Evolutionary conservation across 139 green algal species (phyloP).

Genomic region (Chlorella vulgaris): DNA sequence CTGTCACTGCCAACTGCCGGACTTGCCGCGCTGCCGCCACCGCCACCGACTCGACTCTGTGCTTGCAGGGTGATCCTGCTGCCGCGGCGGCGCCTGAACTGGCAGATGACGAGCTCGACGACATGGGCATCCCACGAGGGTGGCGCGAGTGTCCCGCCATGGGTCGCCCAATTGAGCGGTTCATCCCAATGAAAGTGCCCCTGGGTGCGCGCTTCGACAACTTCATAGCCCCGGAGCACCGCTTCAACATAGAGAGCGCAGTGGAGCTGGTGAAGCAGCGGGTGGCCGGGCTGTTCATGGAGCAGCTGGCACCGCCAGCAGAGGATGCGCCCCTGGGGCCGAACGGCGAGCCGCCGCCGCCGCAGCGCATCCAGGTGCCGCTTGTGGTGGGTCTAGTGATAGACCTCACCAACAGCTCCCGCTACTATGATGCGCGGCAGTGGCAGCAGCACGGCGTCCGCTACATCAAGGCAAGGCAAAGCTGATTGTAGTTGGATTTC

Average conservation of each 20-base stretch:
- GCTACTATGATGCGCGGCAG: conserved; percentile 87
- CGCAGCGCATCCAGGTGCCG: not conserved
- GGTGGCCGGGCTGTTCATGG: not conserved
- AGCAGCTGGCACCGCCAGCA: not conserved
- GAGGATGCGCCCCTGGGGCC: not conserved
- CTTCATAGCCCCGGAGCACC: conserved; percentile 13
- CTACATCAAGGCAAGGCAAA: conserved; percentile 59
- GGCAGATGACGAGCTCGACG: conserved; percentile 45
- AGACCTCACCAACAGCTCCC: conserved; percentile 90
- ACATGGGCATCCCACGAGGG: conserved; percentile 32
- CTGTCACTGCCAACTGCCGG: too few relatives aligned
- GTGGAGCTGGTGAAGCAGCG: not conserved
- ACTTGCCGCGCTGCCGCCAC: not conserved
- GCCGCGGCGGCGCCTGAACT: not conserved
- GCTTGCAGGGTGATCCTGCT: not conserved
- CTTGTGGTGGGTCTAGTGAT: conserved; percentile 80
- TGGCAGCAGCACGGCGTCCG: conserved; percentile 45
- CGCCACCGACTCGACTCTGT: not conserved
- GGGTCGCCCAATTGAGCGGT: conserved; percentile 33
- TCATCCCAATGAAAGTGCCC: conserved; percentile 50
- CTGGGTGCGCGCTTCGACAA: conserved; percentile 37
- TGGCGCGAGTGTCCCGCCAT: conserved; percentile 41
- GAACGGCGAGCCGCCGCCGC: not conserved
- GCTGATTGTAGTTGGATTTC: not conserved
- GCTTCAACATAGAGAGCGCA: conserved; percentile 35